Conservation (phyloP, 139 green algal species). For the Micromonas commoda region DNA sequence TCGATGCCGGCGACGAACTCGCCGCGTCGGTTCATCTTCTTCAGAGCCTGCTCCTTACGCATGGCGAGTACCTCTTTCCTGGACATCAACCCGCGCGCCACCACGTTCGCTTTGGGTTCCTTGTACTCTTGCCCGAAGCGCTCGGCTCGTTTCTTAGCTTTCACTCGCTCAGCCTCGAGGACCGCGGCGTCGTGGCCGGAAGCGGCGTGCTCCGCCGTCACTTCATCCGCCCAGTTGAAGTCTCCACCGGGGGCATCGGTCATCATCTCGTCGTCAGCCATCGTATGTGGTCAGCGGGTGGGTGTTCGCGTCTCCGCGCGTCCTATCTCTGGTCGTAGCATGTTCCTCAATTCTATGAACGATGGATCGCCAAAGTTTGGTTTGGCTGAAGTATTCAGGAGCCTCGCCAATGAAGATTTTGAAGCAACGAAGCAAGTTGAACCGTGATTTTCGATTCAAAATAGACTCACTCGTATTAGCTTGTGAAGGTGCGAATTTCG, state of each 20-base stretch:
- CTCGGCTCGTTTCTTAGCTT: neutral
- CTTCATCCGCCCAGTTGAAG: neutral
- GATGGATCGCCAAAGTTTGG: too few relatives aligned
- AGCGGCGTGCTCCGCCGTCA: neutral
- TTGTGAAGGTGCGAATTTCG: too few relatives aligned
- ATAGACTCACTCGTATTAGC: too few relatives aligned
- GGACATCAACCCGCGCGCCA: neutral
- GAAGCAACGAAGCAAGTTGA: too few relatives aligned
- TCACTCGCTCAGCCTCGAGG: neutral
- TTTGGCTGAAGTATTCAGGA: too few relatives aligned
- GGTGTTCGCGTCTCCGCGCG: too few relatives aligned
- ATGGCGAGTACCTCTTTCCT: neutral
- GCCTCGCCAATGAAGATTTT: too few relatives aligned
- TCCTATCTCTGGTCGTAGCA: too few relatives aligned
- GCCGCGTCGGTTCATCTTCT: neutral
- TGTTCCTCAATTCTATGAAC: too few relatives aligned
- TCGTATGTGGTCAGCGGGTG: too few relatives aligned
- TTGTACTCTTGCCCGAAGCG: neutral
- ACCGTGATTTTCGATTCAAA: too few relatives aligned
- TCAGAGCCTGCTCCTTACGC: neutral
- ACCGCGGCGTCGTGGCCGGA: neutral
- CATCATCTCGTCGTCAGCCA: neutral
- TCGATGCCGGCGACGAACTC: neutral
- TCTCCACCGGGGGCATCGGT: neutral
- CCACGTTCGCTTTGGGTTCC: neutral